Conservation (phyloP, 2,329 filamentous ascomycete genomes). For the Cylindrodendrum hubeiense region DNA sequence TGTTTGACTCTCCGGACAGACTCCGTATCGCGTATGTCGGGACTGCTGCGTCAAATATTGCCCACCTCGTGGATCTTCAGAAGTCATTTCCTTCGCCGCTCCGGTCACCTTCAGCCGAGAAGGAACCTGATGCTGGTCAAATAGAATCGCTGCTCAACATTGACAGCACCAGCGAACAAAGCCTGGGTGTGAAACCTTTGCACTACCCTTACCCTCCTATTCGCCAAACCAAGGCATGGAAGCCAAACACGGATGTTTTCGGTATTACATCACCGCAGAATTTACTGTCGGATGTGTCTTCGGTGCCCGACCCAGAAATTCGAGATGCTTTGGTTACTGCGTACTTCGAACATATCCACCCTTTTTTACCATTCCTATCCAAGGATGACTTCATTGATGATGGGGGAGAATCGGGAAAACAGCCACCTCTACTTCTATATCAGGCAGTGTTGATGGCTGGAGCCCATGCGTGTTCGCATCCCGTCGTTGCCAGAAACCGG, state of each 20-base stretch:
- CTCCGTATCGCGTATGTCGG: slow-evolving; percentile 42
- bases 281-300: slow-evolving; percentile 35
- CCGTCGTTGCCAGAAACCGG: slow-evolving; percentile 34
- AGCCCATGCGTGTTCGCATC: slow-evolving; percentile 39
- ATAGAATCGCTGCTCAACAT: slow-evolving; percentile 31
- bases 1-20: slow-evolving; percentile 40
- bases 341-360: slow-evolving; percentile 41
- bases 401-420: slow-evolving; percentile 30
- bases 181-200: slow-evolving; percentile 9
- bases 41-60: slow-evolving; percentile 38
- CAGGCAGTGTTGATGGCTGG: slow-evolving; percentile 41
- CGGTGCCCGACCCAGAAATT: slow-evolving; percentile 37
- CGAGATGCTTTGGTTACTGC: slow-evolving; percentile 36
- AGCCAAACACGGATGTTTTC: slow-evolving; percentile 29
- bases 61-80: slow-evolving; percentile 37
- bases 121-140: not conserved
- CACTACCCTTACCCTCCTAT: slow-evolving; percentile 43
- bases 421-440: slow-evolving; percentile 32
- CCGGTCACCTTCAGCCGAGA: slow-evolving; percentile 7
- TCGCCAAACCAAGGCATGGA: slow-evolving; percentile 37
- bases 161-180: slow-evolving; percentile 25
- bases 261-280: slow-evolving; percentile 35
- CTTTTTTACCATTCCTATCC: slow-evolving; percentile 36
- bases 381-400: slow-evolving; percentile 35
- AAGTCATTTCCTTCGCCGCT: slow-evolving; percentile 30